Evolutionary conservation across 2,329 filamentous ascomycete species (phyloP).

Genomic region (Colletotrichum coccodes): DNA sequence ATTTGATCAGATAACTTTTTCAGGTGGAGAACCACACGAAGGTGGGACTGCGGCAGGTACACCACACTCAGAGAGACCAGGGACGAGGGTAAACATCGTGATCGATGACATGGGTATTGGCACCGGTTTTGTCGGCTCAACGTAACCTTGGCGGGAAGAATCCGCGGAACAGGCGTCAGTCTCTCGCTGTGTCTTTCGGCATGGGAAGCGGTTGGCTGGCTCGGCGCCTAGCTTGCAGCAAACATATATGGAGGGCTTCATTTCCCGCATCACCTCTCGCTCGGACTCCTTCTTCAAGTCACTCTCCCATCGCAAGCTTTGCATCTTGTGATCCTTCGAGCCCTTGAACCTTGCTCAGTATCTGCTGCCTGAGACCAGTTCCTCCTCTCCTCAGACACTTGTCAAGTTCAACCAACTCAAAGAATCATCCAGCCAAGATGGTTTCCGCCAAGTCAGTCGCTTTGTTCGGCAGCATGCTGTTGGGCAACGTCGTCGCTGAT

Average conservation of each 20-base stretch:
- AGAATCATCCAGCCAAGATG: constrained; percentile 28
- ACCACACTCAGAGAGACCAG: background rate
- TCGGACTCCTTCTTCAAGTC: constrained; percentile 3
- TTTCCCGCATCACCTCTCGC: background rate
- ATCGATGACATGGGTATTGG: constrained; percentile 20
- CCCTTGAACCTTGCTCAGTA: constrained; percentile 4
- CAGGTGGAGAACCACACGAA: constrained; percentile 20
- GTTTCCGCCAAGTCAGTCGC: constrained; percentile 29
- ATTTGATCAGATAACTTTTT: constrained; percentile 27
- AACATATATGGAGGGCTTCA: constrained; percentile 23
- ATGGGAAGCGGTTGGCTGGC: constrained; percentile 28
- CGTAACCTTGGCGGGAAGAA: constrained; percentile 17
- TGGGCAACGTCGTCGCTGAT: constrained; percentile 26
- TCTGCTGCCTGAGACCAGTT: constrained; percentile 5
- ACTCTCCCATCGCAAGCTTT: constrained; percentile 9
- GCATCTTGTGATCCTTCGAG: constrained; percentile 24
- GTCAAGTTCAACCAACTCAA: background rate
- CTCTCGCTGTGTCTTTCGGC: background rate
- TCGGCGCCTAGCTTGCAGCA: constrained; percentile 13
- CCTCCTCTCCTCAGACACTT: constrained; percentile 14
- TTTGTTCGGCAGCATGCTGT: constrained; percentile 27
- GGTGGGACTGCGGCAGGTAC: constrained; percentile 1
- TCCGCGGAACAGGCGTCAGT: background rate
- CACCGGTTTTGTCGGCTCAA: constrained; percentile 22
- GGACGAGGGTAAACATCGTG: constrained; percentile 5